Evolutionary conservation across 2,329 filamentous ascomycete genomes (phyloP).

Genomic region (Aspergillus latus): DNA sequence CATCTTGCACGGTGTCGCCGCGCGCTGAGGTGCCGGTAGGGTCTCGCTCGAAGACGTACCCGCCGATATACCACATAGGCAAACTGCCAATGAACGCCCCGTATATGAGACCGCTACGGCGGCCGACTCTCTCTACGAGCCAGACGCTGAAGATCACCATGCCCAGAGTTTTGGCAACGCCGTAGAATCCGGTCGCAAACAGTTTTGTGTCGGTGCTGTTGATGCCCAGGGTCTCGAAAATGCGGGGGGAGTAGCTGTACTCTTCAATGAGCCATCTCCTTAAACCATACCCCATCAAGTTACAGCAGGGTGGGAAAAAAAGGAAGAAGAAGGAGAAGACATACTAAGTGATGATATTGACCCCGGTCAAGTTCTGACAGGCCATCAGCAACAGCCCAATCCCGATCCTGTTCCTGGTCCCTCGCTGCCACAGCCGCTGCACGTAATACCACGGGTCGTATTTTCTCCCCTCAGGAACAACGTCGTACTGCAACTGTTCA

Average conservation of each 20-base stretch:
- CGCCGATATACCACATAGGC: conserved; percentile 67
- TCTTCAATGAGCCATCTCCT: not conserved
- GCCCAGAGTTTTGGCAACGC: conserved; percentile 55
- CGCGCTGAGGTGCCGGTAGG: conserved; percentile 54
- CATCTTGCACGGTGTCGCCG: not conserved
- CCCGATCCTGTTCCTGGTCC: conserved; percentile 7
- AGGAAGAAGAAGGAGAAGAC: too few relatives aligned
- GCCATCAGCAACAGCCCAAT: conserved; percentile 13
- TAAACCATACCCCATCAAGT: too few relatives aligned
- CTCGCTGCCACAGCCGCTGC: conserved; percentile 4
- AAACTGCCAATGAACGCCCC: conserved; percentile 49
- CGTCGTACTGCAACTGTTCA: not conserved
- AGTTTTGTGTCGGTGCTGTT: conserved; percentile 60
- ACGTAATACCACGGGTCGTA: conserved; percentile 5
- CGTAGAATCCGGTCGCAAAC: conserved; percentile 59
- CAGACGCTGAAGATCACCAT: conserved; percentile 1
- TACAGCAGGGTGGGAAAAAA: too few relatives aligned
- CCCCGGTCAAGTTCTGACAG: conserved; percentile 1
- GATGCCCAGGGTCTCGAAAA: conserved; percentile 52
- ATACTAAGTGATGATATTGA: conserved; percentile 5
- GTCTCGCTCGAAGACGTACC: conserved; percentile 39
- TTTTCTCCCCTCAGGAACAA: not conserved
- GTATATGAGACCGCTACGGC: conserved; percentile 60
- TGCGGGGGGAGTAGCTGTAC: conserved; percentile 56
- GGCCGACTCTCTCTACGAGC: conserved; percentile 22